These are phyloP conservation scores for Morella rubra DNA, from an alignment of 306 rosid species.

Conservation along the genomic window DNA sequence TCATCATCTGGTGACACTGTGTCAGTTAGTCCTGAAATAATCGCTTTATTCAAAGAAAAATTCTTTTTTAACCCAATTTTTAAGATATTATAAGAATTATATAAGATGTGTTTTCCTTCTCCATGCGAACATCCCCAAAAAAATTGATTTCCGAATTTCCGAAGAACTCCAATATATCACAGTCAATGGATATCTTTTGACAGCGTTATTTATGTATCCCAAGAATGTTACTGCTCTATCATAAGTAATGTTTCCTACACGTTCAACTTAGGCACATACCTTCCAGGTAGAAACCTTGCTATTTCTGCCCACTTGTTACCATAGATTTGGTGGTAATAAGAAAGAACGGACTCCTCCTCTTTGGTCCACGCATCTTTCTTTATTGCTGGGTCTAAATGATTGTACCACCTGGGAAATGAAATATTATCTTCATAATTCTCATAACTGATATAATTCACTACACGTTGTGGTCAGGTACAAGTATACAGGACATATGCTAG, in stretches of 20 bases:
- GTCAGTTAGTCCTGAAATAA: not conserved
- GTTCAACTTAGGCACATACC: constrained; percentile 37
- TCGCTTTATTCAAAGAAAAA: too few relatives aligned
- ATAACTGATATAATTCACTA: not conserved
- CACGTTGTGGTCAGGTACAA: not conserved
- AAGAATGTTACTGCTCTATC: not conserved
- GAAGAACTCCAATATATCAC: not conserved
- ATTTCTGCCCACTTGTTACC: constrained; percentile 76
- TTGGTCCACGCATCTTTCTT: constrained; percentile 58
- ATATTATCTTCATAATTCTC: not conserved
- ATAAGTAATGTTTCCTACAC: not conserved
- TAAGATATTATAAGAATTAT: not conserved
- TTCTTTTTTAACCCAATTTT: not conserved
- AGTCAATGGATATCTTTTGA: not conserved
- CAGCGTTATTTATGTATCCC: not conserved
- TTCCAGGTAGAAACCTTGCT: constrained; percentile 67
- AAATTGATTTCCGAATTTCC: not conserved
- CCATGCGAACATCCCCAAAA: not conserved
- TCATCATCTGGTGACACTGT: not conserved
- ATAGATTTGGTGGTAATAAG: constrained; percentile 40
- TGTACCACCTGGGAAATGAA: constrained; percentile 59
- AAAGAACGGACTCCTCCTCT: constrained; percentile 47
- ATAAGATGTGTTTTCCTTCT: not conserved
- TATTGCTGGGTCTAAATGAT: constrained; percentile 55
- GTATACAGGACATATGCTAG: not conserved